phyloP scores from a whole-genome alignment of 805 yeast species.

The Teunomyces kruisii region DNA sequence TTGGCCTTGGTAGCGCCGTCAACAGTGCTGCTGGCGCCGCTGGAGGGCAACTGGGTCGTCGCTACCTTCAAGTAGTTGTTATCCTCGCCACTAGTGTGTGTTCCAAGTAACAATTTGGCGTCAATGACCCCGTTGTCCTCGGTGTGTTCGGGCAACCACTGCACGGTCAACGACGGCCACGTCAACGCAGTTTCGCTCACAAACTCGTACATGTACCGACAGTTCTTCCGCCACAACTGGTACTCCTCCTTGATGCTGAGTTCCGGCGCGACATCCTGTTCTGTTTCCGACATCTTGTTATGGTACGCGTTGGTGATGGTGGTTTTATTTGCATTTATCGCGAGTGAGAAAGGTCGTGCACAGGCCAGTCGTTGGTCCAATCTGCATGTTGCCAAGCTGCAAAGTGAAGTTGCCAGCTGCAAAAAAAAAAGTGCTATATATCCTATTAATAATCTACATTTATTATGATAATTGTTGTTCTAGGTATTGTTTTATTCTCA shows the following conservation, averaged over 20 bases:
- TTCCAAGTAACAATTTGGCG: constrained; percentile 61
- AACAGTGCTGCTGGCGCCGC: constrained; percentile 20
- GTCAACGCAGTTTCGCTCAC: constrained; percentile 76
- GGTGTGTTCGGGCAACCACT: constrained; percentile 61
- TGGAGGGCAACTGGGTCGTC: constrained; percentile 52
- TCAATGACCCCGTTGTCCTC: constrained; percentile 31
- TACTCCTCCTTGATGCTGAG: constrained; percentile 63
- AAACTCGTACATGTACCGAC: constrained; percentile 79
- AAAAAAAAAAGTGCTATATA: no score
- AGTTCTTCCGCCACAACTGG: constrained; percentile 76
- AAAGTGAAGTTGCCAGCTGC: no score
- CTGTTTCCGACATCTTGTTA: neutral
- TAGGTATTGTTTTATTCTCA: no score
- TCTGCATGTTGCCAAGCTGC: no score
- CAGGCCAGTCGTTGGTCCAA: no score
- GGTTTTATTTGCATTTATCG: neutral
- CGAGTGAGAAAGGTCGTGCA: neutral
- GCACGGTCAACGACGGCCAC: constrained; percentile 81
- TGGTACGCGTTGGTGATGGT: neutral
- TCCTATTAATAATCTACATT: no score
- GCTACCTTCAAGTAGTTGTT: constrained; percentile 66
- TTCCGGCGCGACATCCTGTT: constrained; percentile 27
- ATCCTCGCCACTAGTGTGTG: constrained; percentile 73
- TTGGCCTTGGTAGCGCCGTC: constrained; percentile 28
- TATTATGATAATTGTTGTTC: no score